Evolutionary conservation across 768 basidiomycete species (phyloP).

Genomic region (Leucosporidium creatinivorum): DNA sequence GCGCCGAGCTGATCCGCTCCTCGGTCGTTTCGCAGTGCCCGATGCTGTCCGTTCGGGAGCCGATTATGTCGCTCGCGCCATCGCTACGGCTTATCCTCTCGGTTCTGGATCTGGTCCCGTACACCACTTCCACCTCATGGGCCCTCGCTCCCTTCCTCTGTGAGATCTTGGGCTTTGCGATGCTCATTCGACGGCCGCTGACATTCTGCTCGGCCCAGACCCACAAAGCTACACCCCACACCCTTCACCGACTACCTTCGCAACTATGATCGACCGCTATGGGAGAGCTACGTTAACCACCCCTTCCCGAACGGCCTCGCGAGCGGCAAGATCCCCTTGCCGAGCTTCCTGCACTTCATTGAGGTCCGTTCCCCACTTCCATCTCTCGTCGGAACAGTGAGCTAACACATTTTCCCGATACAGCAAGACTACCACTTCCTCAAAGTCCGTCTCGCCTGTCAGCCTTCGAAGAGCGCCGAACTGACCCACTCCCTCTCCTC

Average conservation of each 20-base stretch:
- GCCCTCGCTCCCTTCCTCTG: conserved; percentile 50
- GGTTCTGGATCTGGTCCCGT: conserved; percentile 76
- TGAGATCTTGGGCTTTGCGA: conserved; percentile 41
- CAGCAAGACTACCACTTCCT: conserved; percentile 64
- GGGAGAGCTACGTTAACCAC: conserved; percentile 74
- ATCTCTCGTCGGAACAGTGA: too few relatives aligned
- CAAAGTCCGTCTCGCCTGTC: conserved; percentile 9
- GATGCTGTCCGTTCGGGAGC: conserved; percentile 59
- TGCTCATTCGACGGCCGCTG: background rate
- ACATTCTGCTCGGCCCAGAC: conserved; percentile 52
- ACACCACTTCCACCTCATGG: conserved; percentile 68
- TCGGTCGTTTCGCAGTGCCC: conserved; percentile 45
- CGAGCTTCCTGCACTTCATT: conserved; percentile 75
- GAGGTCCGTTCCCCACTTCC: too few relatives aligned
- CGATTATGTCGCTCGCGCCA: conserved; percentile 66
- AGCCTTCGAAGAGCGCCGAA: too few relatives aligned
- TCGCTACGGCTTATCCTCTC: conserved; percentile 58
- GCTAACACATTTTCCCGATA: background rate
- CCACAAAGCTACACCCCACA: conserved; percentile 59
- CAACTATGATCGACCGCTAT: conserved; percentile 47
- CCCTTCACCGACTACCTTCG: conserved; percentile 38
- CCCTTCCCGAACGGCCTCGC: conserved; percentile 74
- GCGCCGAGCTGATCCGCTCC: background rate
- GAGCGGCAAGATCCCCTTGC: conserved; percentile 57
- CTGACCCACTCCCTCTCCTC: conserved; percentile 7